These are phyloP conservation scores for Globisporangium nunn DNA, from an alignment of 352 stramenopile genomes.

Conservation along the genomic window DNA sequence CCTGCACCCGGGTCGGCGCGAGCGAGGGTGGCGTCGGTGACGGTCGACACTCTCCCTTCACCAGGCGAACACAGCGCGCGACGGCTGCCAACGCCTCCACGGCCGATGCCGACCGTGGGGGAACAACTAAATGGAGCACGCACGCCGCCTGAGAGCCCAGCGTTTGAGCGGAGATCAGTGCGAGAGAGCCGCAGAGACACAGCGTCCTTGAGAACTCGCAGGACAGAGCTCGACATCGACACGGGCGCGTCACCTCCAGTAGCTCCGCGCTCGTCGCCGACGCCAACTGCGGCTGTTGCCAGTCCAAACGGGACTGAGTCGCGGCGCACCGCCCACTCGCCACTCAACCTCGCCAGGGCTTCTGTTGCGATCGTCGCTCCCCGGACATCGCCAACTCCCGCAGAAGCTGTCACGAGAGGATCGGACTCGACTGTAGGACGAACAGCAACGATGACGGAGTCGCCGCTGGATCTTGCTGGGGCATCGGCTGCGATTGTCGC, in stretches of 20 bases:
- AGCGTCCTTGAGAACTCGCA: neutral
- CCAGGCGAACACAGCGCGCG: constrained; percentile 3
- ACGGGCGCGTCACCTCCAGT: constrained; percentile 1
- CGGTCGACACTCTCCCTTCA: constrained; percentile 18
- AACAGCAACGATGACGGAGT: neutral
- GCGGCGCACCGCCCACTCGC: neutral
- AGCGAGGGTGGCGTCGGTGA: constrained; percentile 25
- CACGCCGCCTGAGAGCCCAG: constrained; percentile 11
- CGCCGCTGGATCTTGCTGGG: neutral
- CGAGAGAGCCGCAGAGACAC: constrained; percentile 4
- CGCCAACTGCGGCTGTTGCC: neutral
- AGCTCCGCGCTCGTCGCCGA: neutral
- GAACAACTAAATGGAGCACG: constrained; percentile 3
- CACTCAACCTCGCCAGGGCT: constrained; percentile 4
- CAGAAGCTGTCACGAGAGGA: constrained; percentile 1
- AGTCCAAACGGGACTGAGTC: neutral
- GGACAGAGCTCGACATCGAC: constrained; percentile 14
- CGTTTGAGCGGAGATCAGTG: constrained; percentile 3
- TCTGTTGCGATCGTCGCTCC: constrained; percentile 1
- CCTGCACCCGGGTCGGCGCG: neutral
- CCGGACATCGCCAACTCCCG: neutral
- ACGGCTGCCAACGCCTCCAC: constrained; percentile 9
- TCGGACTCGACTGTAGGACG: neutral
- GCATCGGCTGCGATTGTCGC: constrained; percentile 1
- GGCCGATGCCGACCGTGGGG: constrained; percentile 4